A percentile compares a stretch with the other conserved stretches of the same genome.
Conservation (phyloP, 352 stramenopile genomes). For the Aphanomyces stellatus region DNA sequence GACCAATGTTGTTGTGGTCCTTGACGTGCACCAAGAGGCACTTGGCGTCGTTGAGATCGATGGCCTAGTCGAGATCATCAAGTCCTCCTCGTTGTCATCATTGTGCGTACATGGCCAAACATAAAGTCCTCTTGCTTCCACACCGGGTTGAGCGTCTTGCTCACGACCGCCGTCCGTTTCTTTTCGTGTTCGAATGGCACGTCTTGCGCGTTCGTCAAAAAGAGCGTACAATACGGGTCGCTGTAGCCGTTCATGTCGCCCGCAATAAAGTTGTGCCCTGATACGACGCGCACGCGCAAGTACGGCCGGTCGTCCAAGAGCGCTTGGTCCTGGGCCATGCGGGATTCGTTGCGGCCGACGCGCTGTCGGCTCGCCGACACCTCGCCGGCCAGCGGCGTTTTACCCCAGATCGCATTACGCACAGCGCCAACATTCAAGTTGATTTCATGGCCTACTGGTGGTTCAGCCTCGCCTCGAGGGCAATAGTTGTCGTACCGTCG, state of each 20-base stretch:
- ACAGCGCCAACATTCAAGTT: slow-evolving; percentile 14
- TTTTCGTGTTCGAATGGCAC: slow-evolving; percentile 33
- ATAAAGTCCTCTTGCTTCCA: slow-evolving; percentile 56
- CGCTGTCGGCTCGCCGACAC: slow-evolving; percentile 46
- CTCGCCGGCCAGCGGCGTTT: slow-evolving; percentile 28
- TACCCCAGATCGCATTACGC: slow-evolving; percentile 18
- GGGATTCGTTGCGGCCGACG: slow-evolving; percentile 47
- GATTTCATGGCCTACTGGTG: neutral
- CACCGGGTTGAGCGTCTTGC: slow-evolving; percentile 59
- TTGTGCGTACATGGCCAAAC: slow-evolving; percentile 41
- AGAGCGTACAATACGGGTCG: slow-evolving; percentile 64
- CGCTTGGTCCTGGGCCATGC: slow-evolving; percentile 37
- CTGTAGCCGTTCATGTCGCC: slow-evolving; percentile 60
- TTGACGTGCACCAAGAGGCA: slow-evolving; percentile 62
- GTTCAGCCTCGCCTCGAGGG: neutral
- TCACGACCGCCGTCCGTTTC: slow-evolving; percentile 56
- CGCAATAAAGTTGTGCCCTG: slow-evolving; percentile 44
- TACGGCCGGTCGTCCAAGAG: slow-evolving; percentile 26
- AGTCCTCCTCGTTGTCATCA: neutral
- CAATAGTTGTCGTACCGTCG: slow-evolving; percentile 6
- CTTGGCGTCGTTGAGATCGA: slow-evolving; percentile 32
- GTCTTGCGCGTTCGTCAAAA: slow-evolving; percentile 41
- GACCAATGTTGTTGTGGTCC: slow-evolving; percentile 57
- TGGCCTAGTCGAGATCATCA: slow-evolving; percentile 28
- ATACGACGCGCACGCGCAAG: slow-evolving; percentile 48